Percentiles rank a stretch among this genome's conserved stretches.
These are phyloP conservation scores for Veloboletus limbatus DNA, from an alignment of 1,284 basidiomycete species.

Conservation along the genomic window DNA sequence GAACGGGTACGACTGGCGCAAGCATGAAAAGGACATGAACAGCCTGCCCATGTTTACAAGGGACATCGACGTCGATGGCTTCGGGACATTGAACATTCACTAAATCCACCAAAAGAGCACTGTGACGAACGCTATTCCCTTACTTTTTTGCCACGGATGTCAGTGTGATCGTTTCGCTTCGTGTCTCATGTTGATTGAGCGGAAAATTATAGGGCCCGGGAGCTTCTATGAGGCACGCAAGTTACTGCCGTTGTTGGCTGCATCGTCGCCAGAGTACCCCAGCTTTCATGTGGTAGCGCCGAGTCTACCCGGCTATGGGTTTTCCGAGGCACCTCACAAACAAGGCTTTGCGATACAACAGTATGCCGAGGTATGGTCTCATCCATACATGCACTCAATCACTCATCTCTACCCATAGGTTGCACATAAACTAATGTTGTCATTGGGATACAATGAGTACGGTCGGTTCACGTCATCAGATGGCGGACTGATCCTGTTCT, in stretches of 20 bases:
- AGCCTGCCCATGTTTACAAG: constrained; percentile 44
- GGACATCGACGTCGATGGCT: constrained; percentile 38
- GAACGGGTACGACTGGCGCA: constrained; percentile 43
- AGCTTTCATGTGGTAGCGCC: constrained; percentile 58
- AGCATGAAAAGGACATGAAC: constrained; percentile 40
- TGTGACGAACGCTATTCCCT: constrained; percentile 39
- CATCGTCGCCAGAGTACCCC: constrained; percentile 42
- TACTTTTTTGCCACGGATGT: constrained; percentile 51
- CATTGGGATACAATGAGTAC: constrained; percentile 52
- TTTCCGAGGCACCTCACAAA: constrained; percentile 45
- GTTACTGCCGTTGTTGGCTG: constrained; percentile 48
- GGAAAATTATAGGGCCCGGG: constrained; percentile 46
- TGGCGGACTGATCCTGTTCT: not conserved
- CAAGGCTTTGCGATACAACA: constrained; percentile 36
- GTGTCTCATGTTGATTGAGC: not conserved
- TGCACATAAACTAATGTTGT: constrained; percentile 51
- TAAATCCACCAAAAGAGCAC: constrained; percentile 43
- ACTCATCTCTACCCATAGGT: constrained; percentile 9
- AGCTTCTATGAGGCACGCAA: constrained; percentile 55
- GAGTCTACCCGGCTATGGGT: constrained; percentile 55
- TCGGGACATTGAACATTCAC: constrained; percentile 41
- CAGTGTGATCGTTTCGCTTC: constrained; percentile 17
- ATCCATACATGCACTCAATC: not conserved
- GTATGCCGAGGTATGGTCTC: constrained; percentile 39
- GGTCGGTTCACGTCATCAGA: constrained; percentile 31